Evolutionary conservation across 2,329 filamentous ascomycete species (phyloP), one percentile per base, ranked within the genome.

Genomic region (Colletotrichum chrysophilum): DNA sequence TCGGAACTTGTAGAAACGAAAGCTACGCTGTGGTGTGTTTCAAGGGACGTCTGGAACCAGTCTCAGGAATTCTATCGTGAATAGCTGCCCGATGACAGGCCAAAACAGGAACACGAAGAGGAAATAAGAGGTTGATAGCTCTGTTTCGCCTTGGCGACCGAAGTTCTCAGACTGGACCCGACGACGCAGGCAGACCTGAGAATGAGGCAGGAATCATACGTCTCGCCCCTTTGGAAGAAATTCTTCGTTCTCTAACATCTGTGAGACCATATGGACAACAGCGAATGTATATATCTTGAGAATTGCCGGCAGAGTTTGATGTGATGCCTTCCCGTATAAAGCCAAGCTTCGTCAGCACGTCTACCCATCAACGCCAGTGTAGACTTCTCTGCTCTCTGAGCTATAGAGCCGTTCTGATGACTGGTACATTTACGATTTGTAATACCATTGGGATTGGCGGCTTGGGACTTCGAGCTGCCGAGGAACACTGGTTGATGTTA

Each of bases 271-370:
- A 43, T 2, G 5, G 0, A n/a, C 18, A 1, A 43, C 0, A 5
- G 38, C 0, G 2, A 12, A 1, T 0, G 4, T 4, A n/a, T 43
- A 4, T 43, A 4, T n/a, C 0, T 43, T 43, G 3, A 1, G 3
- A 0, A 38, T n/a, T 12, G 38, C 38, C 18, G 18, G 18, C 38
- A 1, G 3, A 7, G 18, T n/a, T 43, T 3, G 9, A 43, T 4
- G 8, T n/a, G 38, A 43, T n/a, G 38, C 18, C 5, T 43, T 43
- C 5, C 18, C 0, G 9, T n/a, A 12, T 43, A 6, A 43, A 43
- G 3, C 38, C 18, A n/a, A 43, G 9, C 38, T 43, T 6, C 38
- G 18, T n/a, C 18, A n/a, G 18, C 9, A n/a, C 2, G 3, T n/a
- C 9, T 43, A 43, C 18, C 9, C 38, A 9, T 43, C 9, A n/a